Base-by-base conservation (phyloP, 2,329 filamentous ascomycete genomes). In the Cryphonectria japonica region DNA sequence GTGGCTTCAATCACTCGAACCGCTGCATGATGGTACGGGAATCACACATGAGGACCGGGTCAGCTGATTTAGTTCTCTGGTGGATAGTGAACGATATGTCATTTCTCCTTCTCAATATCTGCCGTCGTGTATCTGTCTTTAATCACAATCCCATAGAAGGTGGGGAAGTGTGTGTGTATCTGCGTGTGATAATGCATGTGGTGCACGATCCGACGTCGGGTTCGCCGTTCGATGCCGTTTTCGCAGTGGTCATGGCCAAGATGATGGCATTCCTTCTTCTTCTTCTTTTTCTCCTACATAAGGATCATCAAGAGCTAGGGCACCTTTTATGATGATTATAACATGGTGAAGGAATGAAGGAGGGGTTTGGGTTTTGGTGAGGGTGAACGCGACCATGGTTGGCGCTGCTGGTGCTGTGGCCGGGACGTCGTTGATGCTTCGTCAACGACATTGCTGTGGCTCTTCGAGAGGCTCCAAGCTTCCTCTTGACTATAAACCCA, bases 1-100 rank as follows among this genome's bases (percentile, higher is more conserved):
- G 43, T 6, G 19, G 19, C 22, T n/a, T 50, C 46, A 50, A 22
- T 8, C 19, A 19, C 57, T 39, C 70, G n/a, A 50, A 50, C 37
- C 70, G 39, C 62, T 68, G 69, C 62, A 66, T 72, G 71, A 71
- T 65, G 16, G 61, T 37, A 50, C n/a, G 32, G 41, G 7, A 34
- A 16, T 70, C 66, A 67, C 71, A 72, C 71, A 72, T 72, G 71
- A 67, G 61, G 62, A 16, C 32, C 41, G 6, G 62, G 71, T 72
- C 71, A 72, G 62, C 71, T 72, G 71, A 72, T 72, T 50, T 61
- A 32, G 29, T 46, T 19, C 54, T 34, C 57, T 11, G 19, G 19
- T 67, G 29, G 34, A 62, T 63, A 22, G 67, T 37, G 22, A 6
- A 9, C 41, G 59, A 62, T 37, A 16, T 54, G 39, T 68, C 59